Evolutionary conservation across 2,329 filamentous ascomycete species (phyloP).

Genomic region (Alternaria infectoria): DNA sequence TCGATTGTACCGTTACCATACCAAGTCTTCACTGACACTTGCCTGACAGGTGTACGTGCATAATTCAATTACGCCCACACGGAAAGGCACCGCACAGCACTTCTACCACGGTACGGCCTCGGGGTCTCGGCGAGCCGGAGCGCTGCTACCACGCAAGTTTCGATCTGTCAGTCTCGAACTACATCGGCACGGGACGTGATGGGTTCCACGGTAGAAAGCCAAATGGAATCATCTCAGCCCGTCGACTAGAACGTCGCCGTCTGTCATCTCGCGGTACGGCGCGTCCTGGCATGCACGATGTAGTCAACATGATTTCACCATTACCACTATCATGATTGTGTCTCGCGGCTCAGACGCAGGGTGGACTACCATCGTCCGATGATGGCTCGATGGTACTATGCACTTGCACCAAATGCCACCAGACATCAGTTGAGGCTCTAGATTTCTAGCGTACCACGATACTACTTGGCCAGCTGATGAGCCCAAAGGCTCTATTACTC

Average conservation of each 20-base stretch:
- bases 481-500: not conserved
- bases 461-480: not conserved
- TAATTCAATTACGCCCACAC: not conserved
- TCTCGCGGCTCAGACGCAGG: not conserved
- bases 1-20: not conserved
- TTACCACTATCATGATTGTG: not conserved
- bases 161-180: not conserved
- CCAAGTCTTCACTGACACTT: not conserved
- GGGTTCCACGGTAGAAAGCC: not conserved
- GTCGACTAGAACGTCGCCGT: not conserved
- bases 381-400: not conserved
- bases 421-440: not conserved
- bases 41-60: not conserved
- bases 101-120: not conserved
- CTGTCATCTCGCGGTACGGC: not conserved
- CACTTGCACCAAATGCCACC: not conserved
- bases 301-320: not conserved
- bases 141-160: not conserved
- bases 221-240: not conserved
- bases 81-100: not conserved
- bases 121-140: not conserved
- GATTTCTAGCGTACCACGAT: constrained; percentile 6
- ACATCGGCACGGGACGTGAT: not conserved
- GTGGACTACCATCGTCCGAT: not conserved
- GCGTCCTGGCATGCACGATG: not conserved